Percentiles rank a stretch among this genome's conserved stretches.
phyloP scores from a whole-genome alignment of 2,329 filamentous ascomycete genomes.

The Aspergillus aculeatus region DNA sequence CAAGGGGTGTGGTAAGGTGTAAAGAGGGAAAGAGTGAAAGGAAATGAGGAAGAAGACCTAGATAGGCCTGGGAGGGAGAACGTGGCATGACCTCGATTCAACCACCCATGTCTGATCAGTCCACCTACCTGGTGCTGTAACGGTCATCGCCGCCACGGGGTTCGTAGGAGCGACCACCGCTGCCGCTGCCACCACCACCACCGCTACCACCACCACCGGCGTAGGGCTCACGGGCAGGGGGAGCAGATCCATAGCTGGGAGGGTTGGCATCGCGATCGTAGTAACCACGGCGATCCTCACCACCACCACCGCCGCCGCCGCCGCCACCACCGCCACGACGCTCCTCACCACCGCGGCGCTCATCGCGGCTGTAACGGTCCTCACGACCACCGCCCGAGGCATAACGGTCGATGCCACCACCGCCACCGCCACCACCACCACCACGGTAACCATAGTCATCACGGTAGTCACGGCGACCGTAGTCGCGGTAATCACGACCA shows the following conservation, averaged over 20 bases:
- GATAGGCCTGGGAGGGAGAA: constrained; percentile 17
- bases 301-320: constrained; percentile 50
- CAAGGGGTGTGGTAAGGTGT: not conserved
- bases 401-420: constrained; percentile 47
- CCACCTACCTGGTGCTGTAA: constrained; percentile 43
- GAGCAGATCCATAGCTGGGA: constrained; percentile 42
- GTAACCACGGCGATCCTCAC: constrained; percentile 52
- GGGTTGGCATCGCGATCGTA: constrained; percentile 55
- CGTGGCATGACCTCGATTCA: constrained; percentile 18
- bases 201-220: constrained; percentile 20
- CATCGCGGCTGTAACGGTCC: constrained; percentile 44
- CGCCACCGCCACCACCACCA: constrained; percentile 40
- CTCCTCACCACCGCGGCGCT: constrained; percentile 48
- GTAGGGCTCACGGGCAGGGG: constrained; percentile 40
- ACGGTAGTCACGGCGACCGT: constrained; percentile 49
- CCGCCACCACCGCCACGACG: constrained; percentile 49
- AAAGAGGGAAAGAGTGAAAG: constrained; percentile 14
- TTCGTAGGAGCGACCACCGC: constrained; percentile 38
- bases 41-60: constrained; percentile 20
- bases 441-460: constrained; percentile 42
- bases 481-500: constrained; percentile 44
- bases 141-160: constrained; percentile 37
- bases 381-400: constrained; percentile 41
- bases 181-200: constrained; percentile 19
- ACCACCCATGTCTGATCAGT: constrained; percentile 22